A percentile compares a stretch with the other conserved stretches of the same genome.
phyloP scores from a whole-genome alignment of 2,329 filamentous ascomycete species.

The Aspergillus fumigatiaffinis region DNA sequence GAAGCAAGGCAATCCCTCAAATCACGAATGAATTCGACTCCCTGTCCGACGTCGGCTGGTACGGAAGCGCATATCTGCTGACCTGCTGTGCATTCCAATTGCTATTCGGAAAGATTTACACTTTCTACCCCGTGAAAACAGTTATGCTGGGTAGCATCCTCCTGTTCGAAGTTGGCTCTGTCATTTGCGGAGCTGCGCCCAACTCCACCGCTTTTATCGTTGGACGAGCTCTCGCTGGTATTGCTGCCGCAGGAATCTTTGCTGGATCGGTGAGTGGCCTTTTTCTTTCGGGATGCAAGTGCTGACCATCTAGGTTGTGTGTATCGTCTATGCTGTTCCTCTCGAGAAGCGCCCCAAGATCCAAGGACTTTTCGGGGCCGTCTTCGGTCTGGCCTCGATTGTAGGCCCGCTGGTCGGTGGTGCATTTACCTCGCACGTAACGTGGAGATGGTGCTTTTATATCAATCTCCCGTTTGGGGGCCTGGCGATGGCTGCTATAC shows the following conservation, averaged over 20 bases:
- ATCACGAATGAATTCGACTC: not conserved
- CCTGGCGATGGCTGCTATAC: not conserved
- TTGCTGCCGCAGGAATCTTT: not conserved
- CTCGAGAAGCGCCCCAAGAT: conserved; percentile 28
- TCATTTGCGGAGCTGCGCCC: not conserved
- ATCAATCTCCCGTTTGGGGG: conserved; percentile 22
- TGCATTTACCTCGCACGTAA: conserved; percentile 19
- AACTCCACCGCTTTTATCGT: not conserved
- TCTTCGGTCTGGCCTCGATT: conserved; percentile 22
- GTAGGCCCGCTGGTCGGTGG: conserved; percentile 27
- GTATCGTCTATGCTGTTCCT: conserved; percentile 30
- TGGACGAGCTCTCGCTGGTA: not conserved
- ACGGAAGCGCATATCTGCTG: not conserved
- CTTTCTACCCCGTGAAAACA: not conserved
- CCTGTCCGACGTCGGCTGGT: not conserved
- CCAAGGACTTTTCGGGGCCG: conserved; percentile 26
- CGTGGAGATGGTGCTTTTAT: conserved; percentile 28
- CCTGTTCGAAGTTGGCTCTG: not conserved
- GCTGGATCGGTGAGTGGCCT: not conserved
- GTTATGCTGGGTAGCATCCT: not conserved
- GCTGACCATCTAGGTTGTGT: not conserved
- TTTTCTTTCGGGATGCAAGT: not conserved
- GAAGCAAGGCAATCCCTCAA: not conserved
- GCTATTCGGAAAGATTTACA: not conserved
- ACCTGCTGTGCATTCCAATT: not conserved